Evolutionary conservation across 129 eudicot species (phyloP).

Genomic region (Pulicaria dysenterica): DNA sequence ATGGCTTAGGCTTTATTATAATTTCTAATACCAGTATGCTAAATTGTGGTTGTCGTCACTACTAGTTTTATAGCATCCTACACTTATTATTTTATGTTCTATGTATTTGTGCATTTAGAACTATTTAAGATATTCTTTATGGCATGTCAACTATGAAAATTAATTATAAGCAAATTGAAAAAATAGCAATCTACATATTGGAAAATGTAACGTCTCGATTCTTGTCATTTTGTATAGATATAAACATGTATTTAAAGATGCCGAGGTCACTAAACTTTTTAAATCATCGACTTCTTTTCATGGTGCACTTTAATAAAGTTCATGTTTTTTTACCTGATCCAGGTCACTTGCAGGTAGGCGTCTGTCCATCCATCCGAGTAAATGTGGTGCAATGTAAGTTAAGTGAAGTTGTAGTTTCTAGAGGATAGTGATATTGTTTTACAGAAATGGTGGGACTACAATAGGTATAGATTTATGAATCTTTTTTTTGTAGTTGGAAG

Average conservation of each 20-base stretch:
- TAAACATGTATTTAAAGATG: neutral
- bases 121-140: no score
- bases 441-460: constrained; percentile 7
- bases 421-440: constrained; percentile 18
- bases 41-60: constrained; percentile 8
- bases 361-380: neutral
- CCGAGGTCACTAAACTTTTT: neutral
- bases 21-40: neutral
- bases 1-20: neutral
- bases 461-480: constrained; percentile 15
- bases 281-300: neutral
- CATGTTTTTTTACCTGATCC: neutral
- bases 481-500: constrained; percentile 25
- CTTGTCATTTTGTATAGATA: no score
- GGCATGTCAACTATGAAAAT: neutral
- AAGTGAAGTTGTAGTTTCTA: constrained; percentile 22
- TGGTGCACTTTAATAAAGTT: neutral
- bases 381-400: constrained; percentile 21
- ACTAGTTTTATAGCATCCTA: neutral
- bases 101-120: no score
- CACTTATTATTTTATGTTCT: no score
- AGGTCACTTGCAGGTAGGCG: constrained; percentile 7
- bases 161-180: neutral
- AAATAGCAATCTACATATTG: neutral
- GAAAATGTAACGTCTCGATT: neutral